Evolutionary conservation across 176 grass and related monocot species (phyloP).

Genomic region (Cenchrus purpureus): DNA sequence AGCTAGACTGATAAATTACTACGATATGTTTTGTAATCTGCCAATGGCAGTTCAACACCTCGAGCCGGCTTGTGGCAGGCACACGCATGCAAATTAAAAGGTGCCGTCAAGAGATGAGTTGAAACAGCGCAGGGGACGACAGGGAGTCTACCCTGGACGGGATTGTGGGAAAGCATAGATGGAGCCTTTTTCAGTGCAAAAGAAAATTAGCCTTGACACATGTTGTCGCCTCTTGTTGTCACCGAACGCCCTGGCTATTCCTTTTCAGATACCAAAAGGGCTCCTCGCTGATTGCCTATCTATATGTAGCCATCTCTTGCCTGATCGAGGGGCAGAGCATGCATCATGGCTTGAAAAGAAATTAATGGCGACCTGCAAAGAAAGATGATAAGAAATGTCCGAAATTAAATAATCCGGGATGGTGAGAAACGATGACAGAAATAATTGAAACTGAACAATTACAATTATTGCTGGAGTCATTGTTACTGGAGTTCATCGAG

Average conservation of each 20-base stretch:
- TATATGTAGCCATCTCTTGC: constrained; percentile 1
- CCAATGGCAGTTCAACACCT: constrained; percentile 2
- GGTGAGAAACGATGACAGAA: not conserved
- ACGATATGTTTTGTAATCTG: not conserved
- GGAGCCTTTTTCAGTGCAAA: not conserved
- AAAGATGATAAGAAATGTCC: not conserved
- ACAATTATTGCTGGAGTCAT: no score
- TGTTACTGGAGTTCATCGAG: no score
- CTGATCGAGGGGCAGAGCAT: not conserved
- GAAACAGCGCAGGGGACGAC: not conserved
- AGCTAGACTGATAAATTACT: not conserved
- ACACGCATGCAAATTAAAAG: constrained; percentile 28
- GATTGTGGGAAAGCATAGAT: not conserved
- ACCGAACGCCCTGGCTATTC: not conserved
- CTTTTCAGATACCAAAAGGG: constrained; percentile 22
- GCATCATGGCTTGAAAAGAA: constrained; percentile 25
- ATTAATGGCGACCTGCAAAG: not conserved
- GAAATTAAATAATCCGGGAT: no score
- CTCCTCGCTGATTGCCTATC: constrained; percentile 15
- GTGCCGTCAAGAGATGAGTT: constrained; percentile 24
- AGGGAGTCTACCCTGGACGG: not conserved
- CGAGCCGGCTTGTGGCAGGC: constrained; percentile 38
- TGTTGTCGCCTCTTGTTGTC: constrained; percentile 40
- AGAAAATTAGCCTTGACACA: not conserved
- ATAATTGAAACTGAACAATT: not conserved